Percentiles rank a stretch among this genome's conserved stretches.
phyloP scores from a whole-genome alignment of 345 rosid genomes.

The Punica granatum region DNA sequence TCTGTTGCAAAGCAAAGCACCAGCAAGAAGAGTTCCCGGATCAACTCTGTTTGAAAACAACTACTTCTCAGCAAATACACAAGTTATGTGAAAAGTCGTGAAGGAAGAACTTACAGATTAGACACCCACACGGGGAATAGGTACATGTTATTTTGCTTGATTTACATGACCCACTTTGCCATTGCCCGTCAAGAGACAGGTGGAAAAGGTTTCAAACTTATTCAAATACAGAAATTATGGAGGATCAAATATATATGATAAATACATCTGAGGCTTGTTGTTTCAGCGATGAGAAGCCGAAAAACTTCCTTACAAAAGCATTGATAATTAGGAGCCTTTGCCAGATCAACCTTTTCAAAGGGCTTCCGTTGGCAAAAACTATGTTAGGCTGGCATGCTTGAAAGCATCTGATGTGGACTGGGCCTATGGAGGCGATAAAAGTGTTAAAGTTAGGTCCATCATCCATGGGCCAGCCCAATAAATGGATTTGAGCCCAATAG shows the following conservation, averaged over 20 bases:
- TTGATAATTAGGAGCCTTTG: constrained; percentile 26
- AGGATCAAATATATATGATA: constrained; percentile 4
- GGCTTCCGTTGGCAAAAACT: no score
- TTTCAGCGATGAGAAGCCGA: not conserved
- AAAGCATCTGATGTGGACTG: constrained; percentile 97
- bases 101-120: not conserved
- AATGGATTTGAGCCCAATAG: no score
- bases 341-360: constrained; percentile 72
- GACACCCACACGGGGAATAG: constrained; percentile 86
- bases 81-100: not conserved
- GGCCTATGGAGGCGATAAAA: no score
- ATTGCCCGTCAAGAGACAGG: constrained; percentile 45
- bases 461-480: no score
- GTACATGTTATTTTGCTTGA: constrained; percentile 99
- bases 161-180: constrained; percentile 88
- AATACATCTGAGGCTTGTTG: not conserved
- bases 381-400: constrained; percentile 88
- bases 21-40: constrained; percentile 75
- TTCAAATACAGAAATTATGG: no score
- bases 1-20: constrained; percentile 71
- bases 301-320: constrained; percentile 5
- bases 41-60: constrained; percentile 54
- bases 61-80: constrained; percentile 3
- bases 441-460: no score
- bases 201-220: not conserved